A percentile compares a stretch with the other conserved stretches of the same genome.
phyloP scores from a whole-genome alignment of 2,329 filamentous ascomycete species.

The Ophiostoma perfectum region DNA sequence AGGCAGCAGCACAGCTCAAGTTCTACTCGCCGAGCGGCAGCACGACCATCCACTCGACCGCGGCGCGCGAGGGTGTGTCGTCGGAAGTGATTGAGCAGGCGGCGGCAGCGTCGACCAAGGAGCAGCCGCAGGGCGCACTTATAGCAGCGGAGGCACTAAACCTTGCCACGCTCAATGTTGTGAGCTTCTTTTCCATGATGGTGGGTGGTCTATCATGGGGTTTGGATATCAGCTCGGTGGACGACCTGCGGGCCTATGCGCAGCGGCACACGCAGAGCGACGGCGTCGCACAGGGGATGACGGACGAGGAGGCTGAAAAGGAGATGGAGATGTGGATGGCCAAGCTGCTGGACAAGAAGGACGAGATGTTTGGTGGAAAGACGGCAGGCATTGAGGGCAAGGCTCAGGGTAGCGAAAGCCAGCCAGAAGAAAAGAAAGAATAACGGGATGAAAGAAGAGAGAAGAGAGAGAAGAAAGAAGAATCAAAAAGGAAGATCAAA shows the following conservation, averaged over 20 bases:
- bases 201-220: slow-evolving; percentile 70
- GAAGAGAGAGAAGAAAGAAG: background rate
- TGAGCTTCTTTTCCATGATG: slow-evolving; percentile 67
- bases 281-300: slow-evolving; percentile 24
- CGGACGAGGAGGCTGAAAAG: slow-evolving; percentile 50
- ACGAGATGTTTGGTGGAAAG: slow-evolving; percentile 34
- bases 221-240: slow-evolving; percentile 66
- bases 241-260: slow-evolving; percentile 56
- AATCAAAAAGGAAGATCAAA: background rate
- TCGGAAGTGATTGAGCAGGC: slow-evolving; percentile 4
- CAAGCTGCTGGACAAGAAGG: slow-evolving; percentile 51
- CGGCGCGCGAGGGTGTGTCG: slow-evolving; percentile 27
- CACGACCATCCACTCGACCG: slow-evolving; percentile 18
- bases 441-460: background rate
- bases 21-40: slow-evolving; percentile 61
- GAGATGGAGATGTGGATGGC: slow-evolving; percentile 59
- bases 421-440: background rate
- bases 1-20: slow-evolving; percentile 56
- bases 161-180: slow-evolving; percentile 80
- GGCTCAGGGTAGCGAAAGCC: background rate
- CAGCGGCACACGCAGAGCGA: slow-evolving; percentile 36
- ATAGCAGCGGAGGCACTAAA: slow-evolving; percentile 80
- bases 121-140: slow-evolving; percentile 55
- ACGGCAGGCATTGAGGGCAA: slow-evolving; percentile 7
- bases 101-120: slow-evolving; percentile 27